These are phyloP conservation scores for Acacia concinna DNA, from an alignment of 331 rosid species.

Conservation along the genomic window DNA sequence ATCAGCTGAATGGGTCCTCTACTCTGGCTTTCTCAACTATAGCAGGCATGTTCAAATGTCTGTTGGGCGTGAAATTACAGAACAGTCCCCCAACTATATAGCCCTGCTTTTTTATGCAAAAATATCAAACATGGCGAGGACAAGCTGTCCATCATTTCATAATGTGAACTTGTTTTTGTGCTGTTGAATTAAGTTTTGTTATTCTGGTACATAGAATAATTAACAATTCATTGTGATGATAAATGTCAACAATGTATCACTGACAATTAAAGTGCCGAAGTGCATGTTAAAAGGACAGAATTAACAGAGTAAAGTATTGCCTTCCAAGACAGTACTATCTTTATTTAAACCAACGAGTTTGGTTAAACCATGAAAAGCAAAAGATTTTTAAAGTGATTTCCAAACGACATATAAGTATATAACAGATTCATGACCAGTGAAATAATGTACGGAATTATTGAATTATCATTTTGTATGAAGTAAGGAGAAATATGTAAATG, in stretches of 20 bases:
- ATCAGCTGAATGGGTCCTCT: constrained; percentile 52
- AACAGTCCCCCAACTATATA: constrained; percentile 41
- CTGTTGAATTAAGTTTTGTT: neutral
- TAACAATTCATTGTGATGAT: neutral
- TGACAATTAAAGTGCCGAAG: neutral
- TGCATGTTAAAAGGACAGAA: neutral
- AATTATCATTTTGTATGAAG: neutral
- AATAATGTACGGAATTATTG: neutral
- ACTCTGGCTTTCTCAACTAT: constrained; percentile 44
- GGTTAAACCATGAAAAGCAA: neutral
- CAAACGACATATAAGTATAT: neutral
- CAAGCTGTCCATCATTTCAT: constrained; percentile 20
- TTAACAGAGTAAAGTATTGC: neutral
- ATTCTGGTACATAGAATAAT: neutral
- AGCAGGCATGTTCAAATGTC: constrained; percentile 66
- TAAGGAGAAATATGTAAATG: neutral
- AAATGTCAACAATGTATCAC: neutral
- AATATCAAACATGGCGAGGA: constrained; percentile 26
- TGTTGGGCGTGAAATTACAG: constrained; percentile 65
- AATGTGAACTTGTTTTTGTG: neutral
- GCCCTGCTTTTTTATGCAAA: constrained; percentile 2
- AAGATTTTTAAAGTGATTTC: neutral
- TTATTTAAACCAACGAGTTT: neutral
- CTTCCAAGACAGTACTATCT: neutral
- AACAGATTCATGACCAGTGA: neutral